phyloP scores from a whole-genome alignment of 192 early-diverging fungal species.

The Allomyces javanicus region DNA sequence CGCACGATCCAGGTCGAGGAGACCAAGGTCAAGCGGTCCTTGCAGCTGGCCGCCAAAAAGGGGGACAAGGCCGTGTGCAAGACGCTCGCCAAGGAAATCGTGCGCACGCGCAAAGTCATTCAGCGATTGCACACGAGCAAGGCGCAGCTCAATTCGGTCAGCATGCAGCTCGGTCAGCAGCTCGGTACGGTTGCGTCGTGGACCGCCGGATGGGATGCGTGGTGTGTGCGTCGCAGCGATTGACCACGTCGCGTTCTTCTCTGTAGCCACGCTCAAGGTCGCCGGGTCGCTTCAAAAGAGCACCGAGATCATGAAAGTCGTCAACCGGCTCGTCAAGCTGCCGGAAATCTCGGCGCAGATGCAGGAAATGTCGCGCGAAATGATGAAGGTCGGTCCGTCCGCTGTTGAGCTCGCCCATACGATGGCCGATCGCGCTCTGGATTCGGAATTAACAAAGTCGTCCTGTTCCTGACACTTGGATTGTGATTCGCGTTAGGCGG shows the following conservation, averaged over 20 bases:
- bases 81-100: slow-evolving; percentile 65
- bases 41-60: slow-evolving; percentile 78
- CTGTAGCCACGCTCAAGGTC: slow-evolving; percentile 69
- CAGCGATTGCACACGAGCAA: slow-evolving; percentile 65
- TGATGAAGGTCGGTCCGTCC: slow-evolving; percentile 58
- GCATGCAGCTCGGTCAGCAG: slow-evolving; percentile 75
- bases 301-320: slow-evolving; percentile 73
- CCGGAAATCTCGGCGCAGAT: slow-evolving; percentile 66
- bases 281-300: slow-evolving; percentile 71
- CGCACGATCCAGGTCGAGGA: slow-evolving; percentile 67
- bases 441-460: slow-evolving; percentile 1
- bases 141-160: slow-evolving; percentile 80
- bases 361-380: slow-evolving; percentile 85
- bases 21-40: slow-evolving; percentile 46
- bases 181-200: slow-evolving; percentile 29
- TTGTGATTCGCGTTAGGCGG: slow-evolving; percentile 37
- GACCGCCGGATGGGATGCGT: neutral
- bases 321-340: slow-evolving; percentile 69
- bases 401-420: too few relatives aligned
- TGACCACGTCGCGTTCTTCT: neutral
- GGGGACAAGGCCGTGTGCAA: slow-evolving; percentile 51
- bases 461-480: neutral
- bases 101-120: slow-evolving; percentile 55
- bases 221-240: neutral
- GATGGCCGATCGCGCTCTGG: neutral